Evolutionary conservation across 306 rosid genomes (phyloP), one percentile per base, ranked within the genome.

Genomic region (Dryas octopetala): DNA sequence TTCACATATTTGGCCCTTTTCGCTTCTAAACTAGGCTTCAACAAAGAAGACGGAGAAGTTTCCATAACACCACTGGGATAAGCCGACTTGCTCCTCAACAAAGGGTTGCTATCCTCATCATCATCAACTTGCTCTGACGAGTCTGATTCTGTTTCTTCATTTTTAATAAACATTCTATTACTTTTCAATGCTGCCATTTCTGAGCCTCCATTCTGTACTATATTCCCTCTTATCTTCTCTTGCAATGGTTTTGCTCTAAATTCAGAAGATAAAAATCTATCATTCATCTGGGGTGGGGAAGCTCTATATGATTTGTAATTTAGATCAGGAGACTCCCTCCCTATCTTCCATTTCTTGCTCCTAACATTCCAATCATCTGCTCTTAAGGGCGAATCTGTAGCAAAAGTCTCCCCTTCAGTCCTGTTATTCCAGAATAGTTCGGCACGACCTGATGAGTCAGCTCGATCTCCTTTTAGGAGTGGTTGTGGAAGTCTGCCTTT

Each of bases 91-190:
- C 91, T 90, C 80, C 87, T 91, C 88, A 88, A 76, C 75, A 89
- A 82, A 63, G 91, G 91, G 91, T 85, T 89, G 79, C 77, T 62
- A 83, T 89, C 93, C 77, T 90, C 98, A 70, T 90, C 97, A 63
- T 92, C 96, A 32, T 88, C 89, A 80, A 83, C 79, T 74, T 86
- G 91, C 68, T 92, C 99, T 5, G 97, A 90, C n/a, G 99, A 92
- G 76, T 92, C 98, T 32, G 98, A 92, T 78, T 96, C 99, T 13
- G 96, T 96, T 78, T 96, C 98, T 88, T 90, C 97, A 68, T 80
- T 78, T 80, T 86, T 89, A 64, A 66, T 32, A 73, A 81, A 78
- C 70, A 78, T 73, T 71, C 74, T 85, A 73, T 80, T 83, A 65
- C 87, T 85, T 83, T 90, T 86, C 64, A 78, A 57, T 79, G 78